phyloP scores from a whole-genome alignment of 2,329 filamentous ascomycete genomes.

The Aspergillus proliferans region DNA sequence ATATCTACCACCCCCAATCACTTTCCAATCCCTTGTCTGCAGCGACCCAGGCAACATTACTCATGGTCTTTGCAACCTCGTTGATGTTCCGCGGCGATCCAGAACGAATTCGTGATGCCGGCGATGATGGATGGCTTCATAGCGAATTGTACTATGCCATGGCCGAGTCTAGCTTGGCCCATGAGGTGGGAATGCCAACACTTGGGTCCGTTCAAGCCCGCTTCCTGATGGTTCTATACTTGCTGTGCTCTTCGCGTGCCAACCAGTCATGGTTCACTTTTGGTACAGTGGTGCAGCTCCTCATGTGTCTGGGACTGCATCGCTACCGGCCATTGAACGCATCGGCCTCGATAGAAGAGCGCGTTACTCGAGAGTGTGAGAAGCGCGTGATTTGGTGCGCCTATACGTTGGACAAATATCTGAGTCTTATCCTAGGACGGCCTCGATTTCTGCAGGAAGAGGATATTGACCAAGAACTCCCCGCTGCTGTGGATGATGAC shows the following conservation, averaged over 20 bases:
- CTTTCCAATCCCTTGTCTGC: not conserved
- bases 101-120: conserved; percentile 8
- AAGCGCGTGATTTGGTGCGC: conserved; percentile 35
- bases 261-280: conserved; percentile 35
- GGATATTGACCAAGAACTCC: conserved; percentile 17
- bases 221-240: conserved; percentile 24
- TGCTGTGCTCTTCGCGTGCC: conserved; percentile 31
- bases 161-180: conserved; percentile 12
- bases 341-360: conserved; percentile 4
- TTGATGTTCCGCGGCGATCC: conserved; percentile 11
- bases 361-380: conserved; percentile 17
- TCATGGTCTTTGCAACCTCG: conserved; percentile 15
- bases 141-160: conserved; percentile 16
- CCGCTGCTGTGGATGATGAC: conserved; percentile 6
- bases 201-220: conserved; percentile 17
- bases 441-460: conserved; percentile 31
- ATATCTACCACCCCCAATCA: conserved; percentile 5
- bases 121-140: conserved; percentile 9
- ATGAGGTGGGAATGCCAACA: conserved; percentile 13
- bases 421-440: conserved; percentile 33
- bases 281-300: conserved; percentile 31
- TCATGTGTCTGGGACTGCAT: conserved; percentile 33
- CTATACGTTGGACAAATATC: conserved; percentile 35
- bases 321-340: conserved; percentile 10
- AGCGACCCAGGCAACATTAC: conserved; percentile 10